Base-by-base conservation (phyloP, 345 rosid genomes). In the Acer negundo region DNA sequence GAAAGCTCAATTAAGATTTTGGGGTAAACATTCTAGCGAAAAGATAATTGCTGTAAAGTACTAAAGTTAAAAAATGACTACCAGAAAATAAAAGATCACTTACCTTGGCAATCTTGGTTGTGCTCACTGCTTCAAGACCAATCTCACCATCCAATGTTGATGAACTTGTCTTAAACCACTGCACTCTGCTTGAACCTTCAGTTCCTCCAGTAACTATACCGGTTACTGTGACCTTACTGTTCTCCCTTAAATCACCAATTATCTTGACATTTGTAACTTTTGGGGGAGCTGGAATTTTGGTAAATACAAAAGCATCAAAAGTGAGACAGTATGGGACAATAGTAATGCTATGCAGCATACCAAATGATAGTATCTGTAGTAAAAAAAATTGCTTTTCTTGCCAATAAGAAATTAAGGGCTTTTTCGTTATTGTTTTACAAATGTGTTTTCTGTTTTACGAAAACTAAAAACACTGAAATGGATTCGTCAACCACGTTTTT, bases 161-260 rank as follows among this genome's bases (percentile, higher is more conserved):
- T 76, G 87, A 90, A 73, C 73, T 87, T 47, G 92, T 82, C 87
- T 92, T 93, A 81, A 92, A 92, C 99, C 99, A 95, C 71, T 95
- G 99, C 77, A 95, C 98, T 88, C 89, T 92, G 86, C 99, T 95
- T 44, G 94, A 92, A 87, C 89, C 89, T 86, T 95, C 99, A 75
- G 93, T 85, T 82, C 99, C 99, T 74, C 99, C 97, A 26, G 93
- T 88, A 80, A 93, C 96, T 82, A 53, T 74, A 67, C 98, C 98
- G 31, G 88, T 88, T 76, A 92, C 94, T 58, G 96, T 92, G 79
- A 93, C 79, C 87, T 92, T 95, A 84, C 90, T 93, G 83, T 86
- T 95, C 85, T 95, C 99, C 82, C 84, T 90, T 80, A 93, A 67
- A 78, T 95, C 96, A 2, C 99, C 99, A 82, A 90, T 83, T 80